Evolutionary conservation across 208 protist species (phyloP).

Genomic region (Porcisia hertigi): DNA sequence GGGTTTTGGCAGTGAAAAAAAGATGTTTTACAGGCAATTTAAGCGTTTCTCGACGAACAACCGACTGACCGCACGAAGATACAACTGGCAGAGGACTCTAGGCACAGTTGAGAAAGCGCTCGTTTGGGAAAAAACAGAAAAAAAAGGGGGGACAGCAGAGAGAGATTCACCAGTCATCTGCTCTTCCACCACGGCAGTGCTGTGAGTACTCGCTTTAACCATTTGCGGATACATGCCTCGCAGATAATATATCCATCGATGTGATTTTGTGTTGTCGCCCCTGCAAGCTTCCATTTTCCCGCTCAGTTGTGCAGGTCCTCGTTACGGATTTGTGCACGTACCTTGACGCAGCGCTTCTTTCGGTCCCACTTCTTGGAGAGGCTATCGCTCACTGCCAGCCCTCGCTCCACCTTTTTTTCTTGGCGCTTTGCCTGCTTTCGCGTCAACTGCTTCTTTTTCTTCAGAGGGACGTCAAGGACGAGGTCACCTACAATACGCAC

Average conservation of each 20-base stretch:
- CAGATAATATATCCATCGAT: neutral
- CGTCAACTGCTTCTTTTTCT: slow-evolving; percentile 75
- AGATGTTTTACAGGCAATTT: no score
- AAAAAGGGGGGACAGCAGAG: neutral
- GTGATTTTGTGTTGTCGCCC: neutral
- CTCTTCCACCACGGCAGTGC: neutral
- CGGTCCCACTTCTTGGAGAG: slow-evolving; percentile 65
- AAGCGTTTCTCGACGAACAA: no score
- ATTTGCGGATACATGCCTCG: neutral
- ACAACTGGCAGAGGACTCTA: no score
- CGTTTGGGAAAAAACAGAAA: neutral
- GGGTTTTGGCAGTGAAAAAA: no score
- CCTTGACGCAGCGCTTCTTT: slow-evolving; percentile 88
- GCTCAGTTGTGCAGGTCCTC: slow-evolving; percentile 66
- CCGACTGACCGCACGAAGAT: no score
- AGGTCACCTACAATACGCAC: slow-evolving; percentile 66
- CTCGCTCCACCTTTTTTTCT: slow-evolving; percentile 59
- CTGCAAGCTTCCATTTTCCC: no score
- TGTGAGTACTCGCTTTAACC: neutral
- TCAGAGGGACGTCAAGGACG: slow-evolving; percentile 56
- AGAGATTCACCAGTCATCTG: neutral
- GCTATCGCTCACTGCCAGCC: slow-evolving; percentile 50
- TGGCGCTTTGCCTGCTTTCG: slow-evolving; percentile 76
- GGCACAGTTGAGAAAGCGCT: no score
- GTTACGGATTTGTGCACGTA: slow-evolving; percentile 85